These are phyloP conservation scores for Jamesozyma jinghongensis DNA, from an alignment of 805 yeast genomes.

Conservation along the genomic window DNA sequence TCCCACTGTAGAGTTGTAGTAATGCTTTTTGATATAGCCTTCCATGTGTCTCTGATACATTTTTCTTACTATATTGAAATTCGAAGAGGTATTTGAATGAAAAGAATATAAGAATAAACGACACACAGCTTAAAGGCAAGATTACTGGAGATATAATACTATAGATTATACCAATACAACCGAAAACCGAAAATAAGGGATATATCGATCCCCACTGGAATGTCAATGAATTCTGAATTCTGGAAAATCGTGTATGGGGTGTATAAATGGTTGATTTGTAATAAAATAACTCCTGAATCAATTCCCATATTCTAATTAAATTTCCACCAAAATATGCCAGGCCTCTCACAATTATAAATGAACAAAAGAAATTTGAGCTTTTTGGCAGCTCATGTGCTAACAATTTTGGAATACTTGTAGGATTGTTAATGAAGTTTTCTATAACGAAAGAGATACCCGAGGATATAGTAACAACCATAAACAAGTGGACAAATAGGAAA, in stretches of 20 bases:
- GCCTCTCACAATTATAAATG: slow-evolving; percentile 67
- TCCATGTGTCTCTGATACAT: slow-evolving; percentile 59
- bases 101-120: slow-evolving; percentile 47
- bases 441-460: slow-evolving; percentile 62
- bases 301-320: slow-evolving; percentile 48
- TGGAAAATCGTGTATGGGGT: slow-evolving; percentile 47
- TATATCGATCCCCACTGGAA: slow-evolving; percentile 72
- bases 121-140: slow-evolving; percentile 46
- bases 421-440: slow-evolving; percentile 54
- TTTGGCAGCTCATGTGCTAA: slow-evolving; percentile 76
- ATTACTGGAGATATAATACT: slow-evolving; percentile 75
- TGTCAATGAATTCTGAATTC: slow-evolving; percentile 37
- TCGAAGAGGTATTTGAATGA: slow-evolving; percentile 65
- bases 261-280: slow-evolving; percentile 40
- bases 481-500: slow-evolving; percentile 73
- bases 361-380: slow-evolving; percentile 78
- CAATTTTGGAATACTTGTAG: slow-evolving; percentile 60
- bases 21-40: slow-evolving; percentile 64
- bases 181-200: slow-evolving; percentile 69
- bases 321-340: slow-evolving; percentile 67
- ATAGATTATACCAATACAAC: slow-evolving; percentile 69
- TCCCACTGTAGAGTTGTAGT: slow-evolving; percentile 68
- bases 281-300: slow-evolving; percentile 34
- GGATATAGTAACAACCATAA: slow-evolving; percentile 75
- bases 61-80: slow-evolving; percentile 43